Conservation (phyloP, 2,329 filamentous ascomycete species). For the Cordyceps cicadae region DNA sequence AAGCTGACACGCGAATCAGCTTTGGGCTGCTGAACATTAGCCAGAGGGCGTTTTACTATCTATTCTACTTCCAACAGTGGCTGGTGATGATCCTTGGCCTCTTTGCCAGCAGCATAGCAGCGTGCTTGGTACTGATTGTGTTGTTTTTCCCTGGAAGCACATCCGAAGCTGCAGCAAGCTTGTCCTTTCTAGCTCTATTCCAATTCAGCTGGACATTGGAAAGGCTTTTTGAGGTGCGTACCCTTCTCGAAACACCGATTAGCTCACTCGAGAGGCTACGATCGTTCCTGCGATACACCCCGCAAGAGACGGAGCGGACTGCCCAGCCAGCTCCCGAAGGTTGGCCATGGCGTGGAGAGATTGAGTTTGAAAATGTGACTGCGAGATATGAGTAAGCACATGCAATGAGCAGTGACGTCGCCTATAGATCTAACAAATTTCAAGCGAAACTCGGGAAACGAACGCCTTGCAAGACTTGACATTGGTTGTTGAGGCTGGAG, state of each 20-base stretch:
- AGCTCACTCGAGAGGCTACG: conserved; percentile 5
- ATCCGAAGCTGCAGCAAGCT: neutral
- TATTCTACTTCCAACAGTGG: conserved; percentile 43
- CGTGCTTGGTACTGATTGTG: conserved; percentile 35
- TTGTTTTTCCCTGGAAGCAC: neutral
- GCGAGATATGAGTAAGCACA: neutral
- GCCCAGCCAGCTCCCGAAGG: neutral
- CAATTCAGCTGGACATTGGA: conserved; percentile 4
- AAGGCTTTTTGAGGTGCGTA: neutral
- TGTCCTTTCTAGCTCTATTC: neutral
- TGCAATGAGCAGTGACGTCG: no score
- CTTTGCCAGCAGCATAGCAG: conserved; percentile 34
- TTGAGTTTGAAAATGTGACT: neutral
- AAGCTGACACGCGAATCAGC: conserved; percentile 16
- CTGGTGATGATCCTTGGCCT: conserved; percentile 40
- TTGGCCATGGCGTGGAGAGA: neutral
- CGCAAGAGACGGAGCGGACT: neutral
- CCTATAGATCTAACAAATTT: no score
- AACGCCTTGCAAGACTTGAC: neutral
- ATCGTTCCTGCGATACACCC: neutral
- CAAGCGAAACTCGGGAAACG: neutral
- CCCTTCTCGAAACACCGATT: neutral
- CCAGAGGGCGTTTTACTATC: conserved; percentile 29
- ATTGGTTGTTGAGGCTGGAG: neutral
- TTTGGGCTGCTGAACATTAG: conserved; percentile 25